Base-by-base conservation (phyloP, 1,284 basidiomycete species). In the Flammula alnicola region DNA sequence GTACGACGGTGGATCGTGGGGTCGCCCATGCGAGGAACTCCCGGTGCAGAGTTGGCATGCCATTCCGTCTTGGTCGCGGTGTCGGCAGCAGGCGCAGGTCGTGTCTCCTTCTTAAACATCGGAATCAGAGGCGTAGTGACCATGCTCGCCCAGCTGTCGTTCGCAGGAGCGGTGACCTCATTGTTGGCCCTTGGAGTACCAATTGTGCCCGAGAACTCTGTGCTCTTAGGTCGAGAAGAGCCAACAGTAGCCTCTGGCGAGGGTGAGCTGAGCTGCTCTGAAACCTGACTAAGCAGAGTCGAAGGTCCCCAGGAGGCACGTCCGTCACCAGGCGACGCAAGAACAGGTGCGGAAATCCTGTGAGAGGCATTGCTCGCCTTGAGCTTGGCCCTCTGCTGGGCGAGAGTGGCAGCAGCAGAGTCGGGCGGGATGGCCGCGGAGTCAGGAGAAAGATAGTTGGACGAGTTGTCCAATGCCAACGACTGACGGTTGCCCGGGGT, bases 91-190 rank as follows among this genome's bases (percentile, higher is more conserved):
- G 75, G 73, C 37, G 72, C 63, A 53, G 75, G 73, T 40, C 77
- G 77, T 11, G 66, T 72, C 31, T 83, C 75, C 63, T 88, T 86
- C 56, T 77, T 74, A 72, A 98, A 98, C 87, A 95, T 95, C 17
- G 92, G 89, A 50, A 93, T 88, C 52, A 95, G 74, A 0, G 96
- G 97, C 0, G 96, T 98, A 68, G 95, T 97, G 66, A 96, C 94
- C 88, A 98, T 97, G 74, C 88, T 95, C 22, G 96, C 93, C 97
- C 96, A 99, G 72, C 88, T 95, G 47, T 91, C 91, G 47, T 85
- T 83, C 16, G 85, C 73, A 69, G 86, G 80, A 75, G 87, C 51
- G 8, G 74, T 63, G 14, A 60, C 72, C 35, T 80, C 81, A 44
- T 62, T 54, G 49, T 40, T 40, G 14, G 46, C 31, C 39, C 83